Percentiles rank a stretch among this genome's conserved stretches.
Evolutionary conservation across 257 asterid species (phyloP).

Genomic region (Penstemon barbatus): DNA sequence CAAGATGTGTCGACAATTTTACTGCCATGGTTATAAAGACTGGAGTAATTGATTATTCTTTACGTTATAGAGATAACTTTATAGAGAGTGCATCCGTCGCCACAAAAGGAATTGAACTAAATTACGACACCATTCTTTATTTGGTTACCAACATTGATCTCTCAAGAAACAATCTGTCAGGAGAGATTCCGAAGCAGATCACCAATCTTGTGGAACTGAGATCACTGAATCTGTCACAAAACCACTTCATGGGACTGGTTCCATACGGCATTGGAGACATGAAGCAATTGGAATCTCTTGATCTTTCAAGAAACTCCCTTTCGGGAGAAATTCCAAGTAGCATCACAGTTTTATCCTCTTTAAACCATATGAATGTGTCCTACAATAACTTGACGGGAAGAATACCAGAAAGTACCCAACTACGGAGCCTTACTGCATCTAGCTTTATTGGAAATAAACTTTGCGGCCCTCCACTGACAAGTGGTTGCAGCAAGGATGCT

Average conservation of each 20-base stretch:
- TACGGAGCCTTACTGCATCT: constrained; percentile 8
- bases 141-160: constrained; percentile 33
- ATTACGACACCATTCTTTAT: constrained; percentile 21
- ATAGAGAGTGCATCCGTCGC: constrained; percentile 25
- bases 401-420: constrained; percentile 35
- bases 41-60: not conserved
- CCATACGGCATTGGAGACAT: constrained; percentile 31
- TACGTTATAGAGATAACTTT: not conserved
- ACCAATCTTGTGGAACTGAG: constrained; percentile 30
- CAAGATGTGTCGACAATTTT: constrained; percentile 33
- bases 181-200: constrained; percentile 36
- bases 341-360: constrained; percentile 3
- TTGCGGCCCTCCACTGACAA: constrained; percentile 34
- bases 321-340: constrained; percentile 34
- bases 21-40: constrained; percentile 36
- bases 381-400: constrained; percentile 33
- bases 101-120: constrained; percentile 26
- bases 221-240: constrained; percentile 33
- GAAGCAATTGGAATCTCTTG: constrained; percentile 36
- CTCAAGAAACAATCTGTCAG: constrained; percentile 34
- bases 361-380: constrained; percentile 31
- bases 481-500: not conserved
- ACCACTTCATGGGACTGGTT: constrained; percentile 29
- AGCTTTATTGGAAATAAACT: constrained; percentile 27
- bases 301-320: constrained; percentile 36